Evolutionary conservation across 208 protist genomes (phyloP).

Genomic region (Acanthamoeba castellanii): DNA sequence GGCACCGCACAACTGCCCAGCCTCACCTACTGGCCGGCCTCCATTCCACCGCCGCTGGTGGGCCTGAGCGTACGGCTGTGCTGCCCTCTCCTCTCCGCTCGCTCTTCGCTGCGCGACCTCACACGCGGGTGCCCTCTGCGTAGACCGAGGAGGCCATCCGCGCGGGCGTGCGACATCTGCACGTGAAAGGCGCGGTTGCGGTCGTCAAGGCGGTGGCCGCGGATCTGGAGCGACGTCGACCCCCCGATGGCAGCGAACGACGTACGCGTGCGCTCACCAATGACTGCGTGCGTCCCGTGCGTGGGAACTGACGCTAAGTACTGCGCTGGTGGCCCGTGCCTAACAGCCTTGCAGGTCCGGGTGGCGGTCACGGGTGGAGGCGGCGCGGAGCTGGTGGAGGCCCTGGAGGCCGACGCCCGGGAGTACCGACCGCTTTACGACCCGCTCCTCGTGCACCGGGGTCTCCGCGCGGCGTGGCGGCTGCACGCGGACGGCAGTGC

Average conservation of each 20-base stretch:
- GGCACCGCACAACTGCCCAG: conserved; percentile 13
- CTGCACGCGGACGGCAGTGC: background rate
- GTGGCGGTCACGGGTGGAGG: background rate
- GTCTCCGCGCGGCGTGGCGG: background rate
- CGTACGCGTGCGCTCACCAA: background rate
- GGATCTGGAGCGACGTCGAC: background rate
- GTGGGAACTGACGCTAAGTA: no score
- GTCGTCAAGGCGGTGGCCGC: conserved; percentile 6
- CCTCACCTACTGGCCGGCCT: background rate
- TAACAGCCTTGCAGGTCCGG: background rate
- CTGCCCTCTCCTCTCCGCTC: background rate
- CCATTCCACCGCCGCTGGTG: background rate
- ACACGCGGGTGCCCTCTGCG: background rate
- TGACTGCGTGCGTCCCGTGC: no score
- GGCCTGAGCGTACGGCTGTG: conserved; percentile 1
- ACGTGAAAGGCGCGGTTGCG: background rate
- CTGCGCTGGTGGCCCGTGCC: background rate
- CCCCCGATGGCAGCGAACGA: background rate
- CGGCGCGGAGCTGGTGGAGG: background rate
- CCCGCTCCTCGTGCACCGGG: conserved; percentile 8
- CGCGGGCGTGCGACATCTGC: background rate
- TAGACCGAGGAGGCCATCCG: conserved; percentile 34
- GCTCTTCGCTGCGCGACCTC: no score
- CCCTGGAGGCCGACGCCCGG: background rate
- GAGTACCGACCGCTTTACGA: background rate